Evolutionary conservation across 805 yeast species (phyloP).

Genomic region (Komagataella ulmi): DNA sequence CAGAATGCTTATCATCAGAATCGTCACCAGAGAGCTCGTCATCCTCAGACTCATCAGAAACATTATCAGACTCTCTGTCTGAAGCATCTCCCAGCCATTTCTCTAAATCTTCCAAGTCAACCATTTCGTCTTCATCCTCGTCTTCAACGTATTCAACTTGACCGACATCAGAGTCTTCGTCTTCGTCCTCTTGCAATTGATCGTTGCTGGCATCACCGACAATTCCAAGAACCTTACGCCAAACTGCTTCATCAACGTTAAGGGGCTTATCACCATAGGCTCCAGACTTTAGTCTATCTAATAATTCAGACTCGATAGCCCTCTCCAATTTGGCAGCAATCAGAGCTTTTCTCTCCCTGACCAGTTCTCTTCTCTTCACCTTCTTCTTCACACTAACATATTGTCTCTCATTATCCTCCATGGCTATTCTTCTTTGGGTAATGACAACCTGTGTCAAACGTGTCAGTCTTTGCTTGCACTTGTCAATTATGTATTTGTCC

Average conservation of each 20-base stretch:
- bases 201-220: slow-evolving; percentile 45
- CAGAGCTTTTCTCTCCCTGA: slow-evolving; percentile 91
- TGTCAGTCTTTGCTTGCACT: slow-evolving; percentile 92
- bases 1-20: slow-evolving; percentile 17
- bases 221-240: slow-evolving; percentile 84
- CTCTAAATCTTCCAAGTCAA: slow-evolving; percentile 87
- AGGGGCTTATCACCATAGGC: slow-evolving; percentile 97
- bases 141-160: slow-evolving; percentile 86
- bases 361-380: slow-evolving; percentile 87
- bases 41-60: slow-evolving; percentile 22
- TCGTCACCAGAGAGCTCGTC: slow-evolving; percentile 5
- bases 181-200: slow-evolving; percentile 43
- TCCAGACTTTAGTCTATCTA: slow-evolving; percentile 91
- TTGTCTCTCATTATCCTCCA: slow-evolving; percentile 85
- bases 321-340: slow-evolving; percentile 95
- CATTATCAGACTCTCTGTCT: slow-evolving; percentile 21
- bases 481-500: slow-evolving; percentile 84
- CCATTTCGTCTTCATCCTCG: slow-evolving; percentile 79
- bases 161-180: slow-evolving; percentile 47
- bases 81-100: slow-evolving; percentile 55
- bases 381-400: slow-evolving; percentile 88
- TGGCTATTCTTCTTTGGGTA: slow-evolving; percentile 85
- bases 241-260: slow-evolving; percentile 89
- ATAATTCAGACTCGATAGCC: slow-evolving; percentile 88
- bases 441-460: slow-evolving; percentile 91